Evolutionary conservation across 2,329 filamentous ascomycete species (phyloP), one percentile per base, ranked within the genome.

Genomic region (Calonectria henricotiae): DNA sequence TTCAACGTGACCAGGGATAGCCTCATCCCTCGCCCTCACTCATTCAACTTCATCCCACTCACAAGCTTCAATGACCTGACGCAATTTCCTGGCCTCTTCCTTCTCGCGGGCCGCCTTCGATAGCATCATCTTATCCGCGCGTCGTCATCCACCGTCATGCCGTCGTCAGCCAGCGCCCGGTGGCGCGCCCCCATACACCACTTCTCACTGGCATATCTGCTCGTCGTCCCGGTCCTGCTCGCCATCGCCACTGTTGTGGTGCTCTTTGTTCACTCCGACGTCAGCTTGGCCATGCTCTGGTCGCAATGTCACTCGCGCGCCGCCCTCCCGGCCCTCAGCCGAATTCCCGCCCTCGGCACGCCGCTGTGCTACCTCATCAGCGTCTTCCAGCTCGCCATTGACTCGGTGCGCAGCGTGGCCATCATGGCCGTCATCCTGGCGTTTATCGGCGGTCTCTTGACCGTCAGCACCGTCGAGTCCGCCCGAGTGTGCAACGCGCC

Each of bases 271-370:
- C 83, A 86, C 78, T 83, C 83, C 47, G 86, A 88, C 79, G 83
- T 87, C 78, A 87, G 88, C 81, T 80, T 85, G 66, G 83, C 85
- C 20, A 80, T 88, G 71, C 85, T 89, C 69, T 88, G 85, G 80
- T 88, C 86, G 49, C 86, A 88, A 74, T 89, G 87, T 79, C 84
- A 88, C 76, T 81, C 87, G 2, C 84, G 79, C 69, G 79, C 85
- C 9, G 84, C 84, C 17, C 76, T 88, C 25, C 85, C 85, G 12
- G 80, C 62, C 20, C 76, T 89, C 25, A 84, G 83, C 54, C 82
- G 78, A n/a, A 75, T 87, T 2, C 86, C 86, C 6, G 69, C 84
- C 49, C 64, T 89, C 27, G 86, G 86, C 43, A 80, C 85, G 2
- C 84, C 85, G 17, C 69, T 81, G 32, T 89, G 87, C 79, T 88